A percentile compares a stretch with the other conserved stretches of the same genome.
Conservation (phyloP, 177 flowering plant genomes). For the Telopea speciosissima region DNA sequence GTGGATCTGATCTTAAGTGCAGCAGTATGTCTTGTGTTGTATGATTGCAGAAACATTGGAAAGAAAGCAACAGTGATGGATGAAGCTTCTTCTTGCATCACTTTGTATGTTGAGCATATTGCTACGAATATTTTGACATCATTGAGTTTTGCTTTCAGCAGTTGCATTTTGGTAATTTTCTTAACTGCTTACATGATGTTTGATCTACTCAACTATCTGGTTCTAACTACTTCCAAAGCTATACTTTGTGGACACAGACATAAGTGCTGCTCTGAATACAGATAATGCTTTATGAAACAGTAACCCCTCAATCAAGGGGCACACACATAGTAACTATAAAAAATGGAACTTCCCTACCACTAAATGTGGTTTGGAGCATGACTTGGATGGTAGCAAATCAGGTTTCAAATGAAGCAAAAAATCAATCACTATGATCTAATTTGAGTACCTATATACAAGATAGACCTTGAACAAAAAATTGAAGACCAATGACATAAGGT, state of each 20-base stretch:
- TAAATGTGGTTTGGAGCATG: neutral
- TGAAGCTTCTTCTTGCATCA: constrained; percentile 52
- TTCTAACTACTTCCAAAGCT: neutral
- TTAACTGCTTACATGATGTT: neutral
- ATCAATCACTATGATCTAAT: neutral
- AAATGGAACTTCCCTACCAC: neutral
- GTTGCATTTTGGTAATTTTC: constrained; percentile 77
- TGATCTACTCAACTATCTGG: neutral
- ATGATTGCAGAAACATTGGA: constrained; percentile 58
- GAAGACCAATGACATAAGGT: neutral
- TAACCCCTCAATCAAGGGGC: neutral
- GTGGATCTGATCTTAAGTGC: constrained; percentile 75
- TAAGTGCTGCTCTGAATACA: neutral
- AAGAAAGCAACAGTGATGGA: constrained; percentile 35
- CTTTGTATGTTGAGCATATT: constrained; percentile 62
- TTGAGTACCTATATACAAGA: neutral
- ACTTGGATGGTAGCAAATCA: neutral
- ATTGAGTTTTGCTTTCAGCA: constrained; percentile 74
- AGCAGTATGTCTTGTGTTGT: constrained; percentile 72
- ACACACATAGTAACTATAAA: neutral
- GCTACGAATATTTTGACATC: constrained; percentile 68
- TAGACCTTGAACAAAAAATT: neutral
- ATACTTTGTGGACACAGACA: neutral
- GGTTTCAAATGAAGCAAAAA: neutral
- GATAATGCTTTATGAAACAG: neutral